Evolutionary conservation across 139 green algal genomes (phyloP), one percentile per base, ranked within the genome.

Genomic region (Coccomyxa sp.): DNA sequence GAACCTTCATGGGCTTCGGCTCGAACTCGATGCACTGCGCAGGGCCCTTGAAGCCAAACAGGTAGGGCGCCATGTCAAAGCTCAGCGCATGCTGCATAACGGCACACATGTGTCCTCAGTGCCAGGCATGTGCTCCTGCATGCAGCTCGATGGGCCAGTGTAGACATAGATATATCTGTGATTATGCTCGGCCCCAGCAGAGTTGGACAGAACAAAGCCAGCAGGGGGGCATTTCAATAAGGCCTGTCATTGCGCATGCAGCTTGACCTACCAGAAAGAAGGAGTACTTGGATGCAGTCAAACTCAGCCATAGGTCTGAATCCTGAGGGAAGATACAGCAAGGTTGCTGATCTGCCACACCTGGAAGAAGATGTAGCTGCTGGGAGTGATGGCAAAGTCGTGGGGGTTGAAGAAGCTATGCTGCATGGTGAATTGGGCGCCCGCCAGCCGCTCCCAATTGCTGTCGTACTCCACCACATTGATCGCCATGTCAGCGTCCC

Each of bases 11-110:
- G 34, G 73, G 73, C 18, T 76, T 64, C 29, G 41, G 31, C 7
- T 64, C 68, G n/a, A 83, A 40, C 27, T 78, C 50, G 35, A 83
- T 68, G 18, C 79, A 83, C 79, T 83, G 79, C n/a, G 74, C 79
- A n/a, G 79, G 79, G 1, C 79, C 79, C 35, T 69, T 76, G 16
- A 83, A 29, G n/a, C 79, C 79, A 10, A 83, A 41, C 39, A 83
- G 33, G 68, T 83, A 83, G 6, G 58, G 24, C 31, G 27, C 39
- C 77, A 81, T 81, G 14, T 70, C 39, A 24, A 81, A 77, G 40
- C 69, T 81, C 64, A 75, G 44, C 4, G 64, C 76, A 74, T 80
- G 75, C 64, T 74, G 34, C 69, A 24, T 58, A 58, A 12, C 44
- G 44, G 44, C 44, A 33, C 58, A 70, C 18, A 16, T 31, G 58